Evolutionary conservation across 2,329 filamentous ascomycete species (phyloP).

Genomic region (Beauveria pseudobassiana): DNA sequence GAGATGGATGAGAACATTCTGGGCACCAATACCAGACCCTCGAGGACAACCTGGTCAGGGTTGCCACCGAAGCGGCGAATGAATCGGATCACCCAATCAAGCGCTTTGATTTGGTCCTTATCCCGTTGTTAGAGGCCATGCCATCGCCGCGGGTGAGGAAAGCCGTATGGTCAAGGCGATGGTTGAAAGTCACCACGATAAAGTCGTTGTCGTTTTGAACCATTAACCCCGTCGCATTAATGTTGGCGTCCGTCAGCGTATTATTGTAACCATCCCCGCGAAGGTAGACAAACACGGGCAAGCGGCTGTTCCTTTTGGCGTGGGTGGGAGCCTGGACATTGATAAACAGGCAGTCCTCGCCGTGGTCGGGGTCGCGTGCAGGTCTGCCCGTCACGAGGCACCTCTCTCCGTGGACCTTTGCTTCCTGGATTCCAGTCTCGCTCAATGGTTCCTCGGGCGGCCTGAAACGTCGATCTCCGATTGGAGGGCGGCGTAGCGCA

Average conservation of each 20-base stretch:
- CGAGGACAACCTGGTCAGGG: conserved; percentile 42
- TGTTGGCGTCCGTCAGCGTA: conserved; percentile 37
- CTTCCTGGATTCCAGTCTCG: conserved; percentile 39
- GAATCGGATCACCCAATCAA: conserved; percentile 63
- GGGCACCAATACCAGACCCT: conserved; percentile 61
- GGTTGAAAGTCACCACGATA: conserved; percentile 67
- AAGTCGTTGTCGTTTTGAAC: conserved; percentile 52
- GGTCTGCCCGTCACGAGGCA: conserved; percentile 25
- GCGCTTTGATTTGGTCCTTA: conserved; percentile 63
- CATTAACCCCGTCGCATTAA: conserved; percentile 53
- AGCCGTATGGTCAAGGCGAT: conserved; percentile 68
- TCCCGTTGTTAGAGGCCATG: conserved; percentile 58
- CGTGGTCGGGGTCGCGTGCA: conserved; percentile 23
- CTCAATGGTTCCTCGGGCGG: conserved; percentile 55
- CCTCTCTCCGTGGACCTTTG: conserved; percentile 31
- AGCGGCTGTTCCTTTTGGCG: conserved; percentile 37
- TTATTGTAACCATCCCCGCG: conserved; percentile 55
- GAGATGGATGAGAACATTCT: conserved; percentile 57
- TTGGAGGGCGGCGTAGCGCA: conserved; percentile 66
- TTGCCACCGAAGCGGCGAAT: conserved; percentile 45
- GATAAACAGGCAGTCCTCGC: conserved; percentile 64
- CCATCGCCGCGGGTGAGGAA: conserved; percentile 53
- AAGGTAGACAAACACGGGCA: conserved; percentile 56
- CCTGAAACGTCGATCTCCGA: conserved; percentile 58
- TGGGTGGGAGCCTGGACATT: conserved; percentile 54